A percentile compares a stretch with the other conserved stretches of the same genome.
phyloP scores from a whole-genome alignment of 805 yeast genomes.

The Candida yuanshanica region DNA sequence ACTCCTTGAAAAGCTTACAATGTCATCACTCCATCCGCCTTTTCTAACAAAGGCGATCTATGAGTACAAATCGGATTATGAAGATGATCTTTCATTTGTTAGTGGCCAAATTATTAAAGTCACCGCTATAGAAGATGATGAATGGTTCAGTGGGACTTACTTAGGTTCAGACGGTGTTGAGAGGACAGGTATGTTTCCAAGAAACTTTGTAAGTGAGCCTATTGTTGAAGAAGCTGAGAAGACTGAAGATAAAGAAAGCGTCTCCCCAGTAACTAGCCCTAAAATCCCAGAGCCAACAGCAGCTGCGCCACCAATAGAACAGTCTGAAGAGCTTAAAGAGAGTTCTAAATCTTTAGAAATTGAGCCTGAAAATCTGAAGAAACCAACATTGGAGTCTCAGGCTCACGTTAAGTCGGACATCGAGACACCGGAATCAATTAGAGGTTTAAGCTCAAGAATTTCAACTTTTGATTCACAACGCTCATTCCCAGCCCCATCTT shows the following conservation, averaged over 20 bases:
- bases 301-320: too few relatives aligned
- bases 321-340: too few relatives aligned
- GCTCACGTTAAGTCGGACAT: not conserved
- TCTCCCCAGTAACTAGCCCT: not conserved
- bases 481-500: conserved; percentile 3
- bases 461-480: conserved; percentile 12
- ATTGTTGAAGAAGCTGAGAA: conserved; percentile 3
- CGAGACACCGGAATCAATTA: conserved; percentile 3
- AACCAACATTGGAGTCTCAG: too few relatives aligned
- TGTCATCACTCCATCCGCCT: conserved; percentile 31
- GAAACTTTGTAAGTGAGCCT: conserved; percentile 56
- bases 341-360: conserved; percentile 1
- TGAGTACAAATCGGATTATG: conserved; percentile 65
- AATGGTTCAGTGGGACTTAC: conserved; percentile 80
- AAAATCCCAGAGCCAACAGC: not conserved
- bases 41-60: conserved; percentile 65
- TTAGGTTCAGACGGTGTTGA: conserved; percentile 34
- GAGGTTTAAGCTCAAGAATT: conserved; percentile 6
- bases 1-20: not conserved
- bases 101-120: conserved; percentile 71
- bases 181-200: conserved; percentile 79
- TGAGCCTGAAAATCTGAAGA: conserved; percentile 27
- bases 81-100: conserved; percentile 74
- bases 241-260: not conserved
- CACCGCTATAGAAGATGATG: conserved; percentile 78